phyloP scores from a whole-genome alignment of 2,329 filamentous ascomycete species.

The Aspergillus novofumigatus region DNA sequence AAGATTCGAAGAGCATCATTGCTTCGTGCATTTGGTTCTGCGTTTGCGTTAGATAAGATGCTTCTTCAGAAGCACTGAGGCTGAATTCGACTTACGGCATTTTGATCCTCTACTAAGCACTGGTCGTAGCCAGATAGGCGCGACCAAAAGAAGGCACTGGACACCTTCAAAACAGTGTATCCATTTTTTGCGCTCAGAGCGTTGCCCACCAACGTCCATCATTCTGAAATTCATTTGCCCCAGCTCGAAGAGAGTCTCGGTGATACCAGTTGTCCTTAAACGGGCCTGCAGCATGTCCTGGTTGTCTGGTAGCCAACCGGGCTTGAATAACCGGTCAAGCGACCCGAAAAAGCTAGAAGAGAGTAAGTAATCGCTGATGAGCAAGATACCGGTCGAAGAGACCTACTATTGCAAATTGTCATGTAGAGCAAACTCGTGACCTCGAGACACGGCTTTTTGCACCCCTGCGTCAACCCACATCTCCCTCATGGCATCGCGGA shows the following conservation, averaged over 20 bases:
- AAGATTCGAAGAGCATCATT: constrained; percentile 80
- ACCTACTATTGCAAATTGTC: constrained; percentile 92
- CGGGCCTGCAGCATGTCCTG: constrained; percentile 91
- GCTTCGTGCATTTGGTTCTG: constrained; percentile 91
- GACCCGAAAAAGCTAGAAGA: constrained; percentile 72
- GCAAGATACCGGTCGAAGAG: background rate
- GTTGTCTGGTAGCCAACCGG: constrained; percentile 81
- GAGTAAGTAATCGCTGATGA: constrained; percentile 9
- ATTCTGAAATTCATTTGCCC: constrained; percentile 92
- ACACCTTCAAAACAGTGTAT: constrained; percentile 96
- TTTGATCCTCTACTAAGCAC: constrained; percentile 91
- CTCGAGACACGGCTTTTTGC: constrained; percentile 81
- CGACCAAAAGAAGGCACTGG: constrained; percentile 86
- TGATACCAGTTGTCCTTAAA: constrained; percentile 90
- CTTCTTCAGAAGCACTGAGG: background rate
- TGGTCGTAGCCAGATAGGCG: constrained; percentile 96
- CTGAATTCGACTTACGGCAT: constrained; percentile 65
- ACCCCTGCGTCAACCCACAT: constrained; percentile 84
- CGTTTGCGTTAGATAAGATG: constrained; percentile 11
- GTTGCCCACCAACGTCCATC: constrained; percentile 91
- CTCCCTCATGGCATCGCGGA: constrained; percentile 70
- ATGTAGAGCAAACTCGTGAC: constrained; percentile 93
- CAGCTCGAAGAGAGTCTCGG: constrained; percentile 88
- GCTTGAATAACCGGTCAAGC: constrained; percentile 69
- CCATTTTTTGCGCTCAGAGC: constrained; percentile 95